These are phyloP conservation scores for Neurospora pannonica DNA, from an alignment of 495 filamentous ascomycete species.

Conservation along the genomic window DNA sequence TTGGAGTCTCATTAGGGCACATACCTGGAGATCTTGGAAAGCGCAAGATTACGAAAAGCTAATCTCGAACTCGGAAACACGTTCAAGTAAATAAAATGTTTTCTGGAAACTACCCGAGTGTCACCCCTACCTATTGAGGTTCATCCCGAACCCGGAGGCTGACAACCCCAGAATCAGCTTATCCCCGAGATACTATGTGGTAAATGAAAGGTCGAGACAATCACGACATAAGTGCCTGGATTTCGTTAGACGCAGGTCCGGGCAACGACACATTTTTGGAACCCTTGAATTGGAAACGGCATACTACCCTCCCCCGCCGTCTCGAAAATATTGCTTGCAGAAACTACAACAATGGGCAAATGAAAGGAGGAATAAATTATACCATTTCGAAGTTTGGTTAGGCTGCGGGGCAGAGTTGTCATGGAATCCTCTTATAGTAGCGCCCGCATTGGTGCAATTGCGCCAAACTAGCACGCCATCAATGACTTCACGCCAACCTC, in stretches of 20 bases:
- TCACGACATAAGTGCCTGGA: not conserved
- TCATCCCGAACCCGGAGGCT: not conserved
- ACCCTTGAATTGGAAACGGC: not conserved
- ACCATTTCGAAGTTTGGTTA: not conserved
- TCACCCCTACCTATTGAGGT: not conserved
- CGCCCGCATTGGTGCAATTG: slow-evolving; percentile 10
- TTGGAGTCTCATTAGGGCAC: not conserved
- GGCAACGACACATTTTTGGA: not conserved
- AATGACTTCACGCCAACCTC: not conserved
- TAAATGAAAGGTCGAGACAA: not conserved
- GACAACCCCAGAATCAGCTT: not conserved
- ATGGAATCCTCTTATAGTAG: not conserved
- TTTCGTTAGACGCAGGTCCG: not conserved
- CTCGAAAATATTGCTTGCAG: not conserved
- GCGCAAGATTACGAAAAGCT: not conserved
- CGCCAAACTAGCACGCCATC: slow-evolving; percentile 16
- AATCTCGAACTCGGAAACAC: not conserved
- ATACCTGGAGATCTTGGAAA: not conserved
- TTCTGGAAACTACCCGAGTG: not conserved
- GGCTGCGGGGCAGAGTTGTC: not conserved
- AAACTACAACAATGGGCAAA: not conserved
- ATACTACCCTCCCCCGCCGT: not conserved
- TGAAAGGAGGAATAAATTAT: not conserved
- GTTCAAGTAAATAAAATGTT: not conserved
- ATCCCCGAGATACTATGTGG: not conserved